Evolutionary conservation across 495 filamentous ascomycete genomes (phyloP).

Genomic region (Rhypophila decipiens): DNA sequence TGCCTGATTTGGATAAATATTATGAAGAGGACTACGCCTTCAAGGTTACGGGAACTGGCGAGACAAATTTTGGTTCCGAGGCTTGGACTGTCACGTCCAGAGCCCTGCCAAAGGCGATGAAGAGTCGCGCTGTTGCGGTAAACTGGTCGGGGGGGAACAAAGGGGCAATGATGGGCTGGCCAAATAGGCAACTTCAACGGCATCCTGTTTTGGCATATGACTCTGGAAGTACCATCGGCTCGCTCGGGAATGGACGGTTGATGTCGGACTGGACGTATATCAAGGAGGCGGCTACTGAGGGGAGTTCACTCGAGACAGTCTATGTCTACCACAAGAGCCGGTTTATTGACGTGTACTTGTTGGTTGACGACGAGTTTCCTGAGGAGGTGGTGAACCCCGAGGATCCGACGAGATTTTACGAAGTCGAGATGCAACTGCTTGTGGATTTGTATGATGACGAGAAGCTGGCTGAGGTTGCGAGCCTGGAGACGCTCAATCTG

Average conservation of each 20-base stretch:
- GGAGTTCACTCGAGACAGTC: not conserved
- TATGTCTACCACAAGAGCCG: conserved; percentile 7
- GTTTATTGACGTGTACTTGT: conserved; percentile 5
- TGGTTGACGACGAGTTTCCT: not conserved
- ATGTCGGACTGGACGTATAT: not conserved
- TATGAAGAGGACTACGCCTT: not conserved
- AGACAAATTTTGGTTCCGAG: not conserved
- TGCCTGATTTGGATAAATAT: not conserved
- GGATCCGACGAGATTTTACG: not conserved
- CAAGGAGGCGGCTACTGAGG: not conserved
- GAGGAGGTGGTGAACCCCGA: not conserved
- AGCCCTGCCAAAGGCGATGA: not conserved
- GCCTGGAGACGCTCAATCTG: not conserved
- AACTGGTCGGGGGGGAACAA: not conserved
- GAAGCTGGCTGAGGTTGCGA: conserved; percentile 2
- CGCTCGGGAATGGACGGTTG: no score
- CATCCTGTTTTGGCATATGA: no score
- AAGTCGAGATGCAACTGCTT: conserved; percentile 6
- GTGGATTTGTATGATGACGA: conserved; percentile 8
- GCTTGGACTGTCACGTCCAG: not conserved
- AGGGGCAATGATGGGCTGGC: not conserved
- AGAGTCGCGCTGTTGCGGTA: not conserved
- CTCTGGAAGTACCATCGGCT: no score
- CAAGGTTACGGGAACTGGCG: not conserved
- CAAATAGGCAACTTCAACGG: not conserved